Evolutionary conservation across 2,329 filamentous ascomycete species (phyloP).

Genomic region (Ploettnerulaceae sp.): DNA sequence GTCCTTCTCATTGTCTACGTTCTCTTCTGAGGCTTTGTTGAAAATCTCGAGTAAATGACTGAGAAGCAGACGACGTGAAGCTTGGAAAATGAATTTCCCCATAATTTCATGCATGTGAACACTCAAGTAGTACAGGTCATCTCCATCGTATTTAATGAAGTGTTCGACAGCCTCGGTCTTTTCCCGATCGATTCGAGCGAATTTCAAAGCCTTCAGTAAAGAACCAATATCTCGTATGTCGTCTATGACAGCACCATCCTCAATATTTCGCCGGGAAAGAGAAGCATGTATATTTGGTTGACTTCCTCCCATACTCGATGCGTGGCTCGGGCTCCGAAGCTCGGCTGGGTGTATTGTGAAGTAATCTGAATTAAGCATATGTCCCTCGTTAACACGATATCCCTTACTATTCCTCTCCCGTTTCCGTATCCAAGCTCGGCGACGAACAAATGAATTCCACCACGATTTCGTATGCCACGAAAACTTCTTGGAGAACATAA

Average conservation of each 20-base stretch:
- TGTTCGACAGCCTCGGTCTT: conserved; percentile 79
- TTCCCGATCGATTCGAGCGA: conserved; percentile 78
- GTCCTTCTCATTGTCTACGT: conserved; percentile 35
- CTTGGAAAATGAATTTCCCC: conserved; percentile 83
- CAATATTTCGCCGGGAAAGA: conserved; percentile 27
- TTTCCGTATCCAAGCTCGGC: conserved; percentile 82
- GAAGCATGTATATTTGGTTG: conserved; percentile 30
- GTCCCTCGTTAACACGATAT: conserved; percentile 44
- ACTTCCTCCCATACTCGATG: conserved; percentile 21
- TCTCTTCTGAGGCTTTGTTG: conserved; percentile 48
- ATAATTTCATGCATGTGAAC: conserved; percentile 76
- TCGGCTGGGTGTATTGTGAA: conserved; percentile 65
- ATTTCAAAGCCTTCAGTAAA: conserved; percentile 63
- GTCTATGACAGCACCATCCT: conserved; percentile 45
- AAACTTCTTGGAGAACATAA: conserved; percentile 70
- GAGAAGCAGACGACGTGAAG: conserved; percentile 73
- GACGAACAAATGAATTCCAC: conserved; percentile 92
- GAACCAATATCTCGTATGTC: conserved; percentile 53
- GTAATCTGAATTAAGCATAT: conserved; percentile 71
- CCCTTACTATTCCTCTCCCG: conserved; percentile 57
- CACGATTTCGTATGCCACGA: conserved; percentile 87
- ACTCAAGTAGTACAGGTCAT: conserved; percentile 73
- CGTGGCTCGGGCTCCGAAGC: conserved; percentile 39
- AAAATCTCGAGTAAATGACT: conserved; percentile 62
- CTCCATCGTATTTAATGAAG: conserved; percentile 72